Evolutionary conservation across 177 flowering plant genomes (phyloP), one percentile per base, ranked within the genome.

Genomic region (Vitis hybrid): DNA sequence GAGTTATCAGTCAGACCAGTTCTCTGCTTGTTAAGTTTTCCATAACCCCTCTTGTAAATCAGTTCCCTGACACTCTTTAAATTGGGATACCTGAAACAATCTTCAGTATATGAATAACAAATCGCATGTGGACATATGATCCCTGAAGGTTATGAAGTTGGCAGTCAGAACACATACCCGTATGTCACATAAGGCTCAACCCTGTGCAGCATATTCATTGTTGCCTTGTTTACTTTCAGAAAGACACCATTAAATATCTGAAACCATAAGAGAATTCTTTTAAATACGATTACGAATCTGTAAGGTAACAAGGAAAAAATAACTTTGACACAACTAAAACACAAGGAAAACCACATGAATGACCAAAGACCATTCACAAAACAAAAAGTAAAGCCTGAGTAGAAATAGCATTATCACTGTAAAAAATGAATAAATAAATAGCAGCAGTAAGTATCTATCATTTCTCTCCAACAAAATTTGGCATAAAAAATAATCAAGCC

Each of bases 41-140:
- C 70, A 56, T 67, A 27, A 7, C 70, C 70, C 30, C 70, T 56
- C 70, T 67, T 67, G 70, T 67, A 67, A 9, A 83, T 79, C 66
- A 83, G 19, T 48, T 83, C 86, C 57, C 49, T 79, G 6, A 83
- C 82, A 71, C 84, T 83, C 78, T 83, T 83, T 74, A 79, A 50
- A 54, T 83, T 83, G 30, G 86, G 86, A 32, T 81, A 83, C 10
- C 86, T 83, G 15, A 16, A 52, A 60, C 1, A 2, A 18, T 10
- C 11, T 8, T 10, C 18, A 40, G 46, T 35, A 35, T 0, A 35
- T 35, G 7, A 35, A 35, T 35, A 35, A 35, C 7, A 6, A 5
- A 0, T 35, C 6, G 7, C 46, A 35, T 35, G 46, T 35, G 7
- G 46, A 35, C 7, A 35, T 21, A 18, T 30, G 15, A 69, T 64